Conservation (phyloP, 192 early-diverging fungal species). For the Coemansia sp. region DNA sequence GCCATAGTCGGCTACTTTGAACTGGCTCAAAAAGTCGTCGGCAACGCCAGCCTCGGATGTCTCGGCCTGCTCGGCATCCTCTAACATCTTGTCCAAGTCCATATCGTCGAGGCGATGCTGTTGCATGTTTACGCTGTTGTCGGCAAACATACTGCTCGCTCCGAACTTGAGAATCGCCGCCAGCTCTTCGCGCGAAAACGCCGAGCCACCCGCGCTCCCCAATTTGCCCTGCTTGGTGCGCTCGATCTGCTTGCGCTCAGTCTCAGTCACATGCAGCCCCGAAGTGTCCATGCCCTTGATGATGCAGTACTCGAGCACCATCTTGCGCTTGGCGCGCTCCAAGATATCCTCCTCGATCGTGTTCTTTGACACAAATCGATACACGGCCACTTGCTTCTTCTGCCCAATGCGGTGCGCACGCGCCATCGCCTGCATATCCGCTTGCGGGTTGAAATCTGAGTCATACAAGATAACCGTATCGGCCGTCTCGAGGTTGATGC, state of each 20-base stretch:
- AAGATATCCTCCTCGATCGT: conserved; percentile 99
- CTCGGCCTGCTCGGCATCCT: conserved; percentile 90
- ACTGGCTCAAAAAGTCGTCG: conserved; percentile 95
- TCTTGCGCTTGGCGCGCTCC: conserved; percentile 98
- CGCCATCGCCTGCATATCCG: conserved; percentile 97
- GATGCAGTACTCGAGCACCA: conserved; percentile 99
- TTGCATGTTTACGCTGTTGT: conserved; percentile 57
- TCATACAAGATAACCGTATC: conserved; percentile 98
- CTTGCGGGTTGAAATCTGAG: conserved; percentile 94
- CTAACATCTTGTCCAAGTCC: conserved; percentile 97
- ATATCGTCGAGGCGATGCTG: conserved; percentile 88
- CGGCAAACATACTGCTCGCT: conserved; percentile 93
- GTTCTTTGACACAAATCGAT: conserved; percentile 95
- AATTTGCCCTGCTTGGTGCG: conserved; percentile 48
- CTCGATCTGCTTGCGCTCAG: conserved; percentile 56
- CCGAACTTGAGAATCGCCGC: conserved; percentile 97
- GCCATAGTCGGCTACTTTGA: conserved; percentile 88
- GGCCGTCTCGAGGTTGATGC: conserved; percentile 94
- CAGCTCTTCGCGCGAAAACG: conserved; percentile 87
- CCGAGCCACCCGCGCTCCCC: conserved; percentile 40
- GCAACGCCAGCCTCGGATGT: conserved; percentile 66
- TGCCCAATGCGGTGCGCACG: conserved; percentile 98
- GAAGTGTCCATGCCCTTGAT: conserved; percentile 99
- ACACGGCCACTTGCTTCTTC: conserved; percentile 96
- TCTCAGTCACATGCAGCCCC: conserved; percentile 65